Evolutionary conservation across 2,329 filamentous ascomycete genomes (phyloP).

Genomic region (Claviceps citrina): DNA sequence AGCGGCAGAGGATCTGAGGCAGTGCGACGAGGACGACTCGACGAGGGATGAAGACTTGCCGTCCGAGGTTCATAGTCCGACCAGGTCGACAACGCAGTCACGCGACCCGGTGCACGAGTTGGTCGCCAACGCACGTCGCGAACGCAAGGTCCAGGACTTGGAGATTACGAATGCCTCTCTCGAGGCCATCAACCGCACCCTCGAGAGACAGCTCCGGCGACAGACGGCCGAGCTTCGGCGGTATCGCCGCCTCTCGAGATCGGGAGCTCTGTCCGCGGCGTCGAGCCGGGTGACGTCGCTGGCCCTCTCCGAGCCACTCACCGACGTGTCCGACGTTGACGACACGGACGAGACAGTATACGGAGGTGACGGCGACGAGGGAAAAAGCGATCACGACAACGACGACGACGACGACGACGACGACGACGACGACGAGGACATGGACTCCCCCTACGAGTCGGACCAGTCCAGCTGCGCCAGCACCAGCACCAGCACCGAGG

Average conservation of each 20-base stretch:
- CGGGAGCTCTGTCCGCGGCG: conserved; percentile 52
- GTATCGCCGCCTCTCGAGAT: conserved; percentile 70
- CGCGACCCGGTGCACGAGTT: conserved; percentile 55
- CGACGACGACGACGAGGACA: conserved; percentile 17
- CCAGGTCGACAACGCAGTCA: conserved; percentile 36
- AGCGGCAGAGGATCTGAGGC: conserved; percentile 35
- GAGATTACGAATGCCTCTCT: conserved; percentile 95
- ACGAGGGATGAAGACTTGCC: conserved; percentile 16
- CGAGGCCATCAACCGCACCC: conserved; percentile 81
- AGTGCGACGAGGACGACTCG: conserved; percentile 16
- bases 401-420: conserved; percentile 11
- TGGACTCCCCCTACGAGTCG: conserved; percentile 38
- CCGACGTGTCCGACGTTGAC: conserved; percentile 34
- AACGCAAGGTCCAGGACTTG: conserved; percentile 88
- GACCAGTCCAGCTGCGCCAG: conserved; percentile 30
- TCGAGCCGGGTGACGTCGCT: conserved; percentile 30
- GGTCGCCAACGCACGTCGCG: conserved; percentile 74
- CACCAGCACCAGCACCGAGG: conserved; percentile 16
- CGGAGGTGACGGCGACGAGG: conserved; percentile 12
- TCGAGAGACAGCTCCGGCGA: conserved; percentile 82
- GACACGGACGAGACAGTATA: conserved; percentile 28
- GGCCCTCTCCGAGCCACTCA: conserved; percentile 25
- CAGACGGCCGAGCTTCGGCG: conserved; percentile 78
- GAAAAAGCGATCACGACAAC: no score
- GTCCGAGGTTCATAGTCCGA: conserved; percentile 35